A percentile compares a stretch with the other conserved stretches of the same genome.
phyloP scores from a whole-genome alignment of 208 protist species.

The Angomonas desouzai region DNA sequence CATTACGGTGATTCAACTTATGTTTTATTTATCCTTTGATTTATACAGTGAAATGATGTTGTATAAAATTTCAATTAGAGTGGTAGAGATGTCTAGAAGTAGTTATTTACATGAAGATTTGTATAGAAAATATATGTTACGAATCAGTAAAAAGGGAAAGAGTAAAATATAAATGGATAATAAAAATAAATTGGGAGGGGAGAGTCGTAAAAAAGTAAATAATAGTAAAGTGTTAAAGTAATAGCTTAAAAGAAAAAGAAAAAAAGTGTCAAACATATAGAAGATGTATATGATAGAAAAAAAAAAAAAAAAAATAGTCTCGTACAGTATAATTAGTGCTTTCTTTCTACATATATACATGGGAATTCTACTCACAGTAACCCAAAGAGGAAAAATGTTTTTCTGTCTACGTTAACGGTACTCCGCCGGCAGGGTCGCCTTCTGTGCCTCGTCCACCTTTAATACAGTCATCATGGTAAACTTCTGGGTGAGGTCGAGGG shows the following conservation, averaged over 20 bases:
- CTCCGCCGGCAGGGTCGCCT: conserved; percentile 21
- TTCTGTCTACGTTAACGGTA: not conserved
- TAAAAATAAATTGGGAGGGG: too few relatives aligned
- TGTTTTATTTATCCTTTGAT: too few relatives aligned
- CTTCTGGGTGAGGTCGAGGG: conserved; percentile 43
- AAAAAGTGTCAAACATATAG: not conserved
- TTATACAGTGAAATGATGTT: too few relatives aligned
- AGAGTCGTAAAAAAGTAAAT: too few relatives aligned
- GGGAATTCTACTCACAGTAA: not conserved
- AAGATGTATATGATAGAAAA: not conserved
- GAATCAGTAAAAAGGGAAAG: too few relatives aligned
- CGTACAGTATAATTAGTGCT: not conserved
- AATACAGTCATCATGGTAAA: conserved; percentile 46
- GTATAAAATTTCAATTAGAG: too few relatives aligned
- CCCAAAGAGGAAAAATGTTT: not conserved
- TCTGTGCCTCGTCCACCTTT: conserved; percentile 21
- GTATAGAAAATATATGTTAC: too few relatives aligned
- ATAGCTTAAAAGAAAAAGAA: conserved; percentile 1
- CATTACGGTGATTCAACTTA: too few relatives aligned
- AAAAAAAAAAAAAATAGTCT: conserved; percentile 5
- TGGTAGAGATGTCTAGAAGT: too few relatives aligned
- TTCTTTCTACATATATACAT: not conserved
- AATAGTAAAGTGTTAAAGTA: conserved; percentile 3
- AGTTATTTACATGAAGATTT: too few relatives aligned
- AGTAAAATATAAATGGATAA: too few relatives aligned